These are phyloP conservation scores for Bacidia gigantensis DNA, from an alignment of 495 filamentous ascomycete genomes.

Conservation along the genomic window DNA sequence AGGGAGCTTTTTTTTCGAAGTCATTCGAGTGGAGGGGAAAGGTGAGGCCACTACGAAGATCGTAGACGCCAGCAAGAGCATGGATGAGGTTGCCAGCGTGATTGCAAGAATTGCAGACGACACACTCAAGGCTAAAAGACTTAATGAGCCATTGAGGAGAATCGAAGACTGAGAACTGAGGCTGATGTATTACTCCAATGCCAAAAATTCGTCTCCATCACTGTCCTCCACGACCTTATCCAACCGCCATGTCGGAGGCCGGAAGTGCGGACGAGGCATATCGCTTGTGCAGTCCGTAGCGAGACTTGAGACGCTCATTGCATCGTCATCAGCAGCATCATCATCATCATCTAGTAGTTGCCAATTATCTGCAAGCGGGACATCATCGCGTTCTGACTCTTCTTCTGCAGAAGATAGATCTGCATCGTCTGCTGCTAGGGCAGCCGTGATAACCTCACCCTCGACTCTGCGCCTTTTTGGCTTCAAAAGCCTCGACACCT, in stretches of 20 bases:
- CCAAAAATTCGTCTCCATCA: conserved; percentile 40
- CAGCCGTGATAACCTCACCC: conserved; percentile 17
- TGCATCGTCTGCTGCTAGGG: conserved; percentile 2
- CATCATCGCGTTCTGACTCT: conserved; percentile 13
- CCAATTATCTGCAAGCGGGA: conserved; percentile 16
- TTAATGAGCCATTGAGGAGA: conserved; percentile 27
- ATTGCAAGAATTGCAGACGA: conserved; percentile 44
- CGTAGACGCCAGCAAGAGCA: conserved; percentile 39
- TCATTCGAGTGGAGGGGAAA: conserved; percentile 29
- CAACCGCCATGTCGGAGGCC: conserved; percentile 17
- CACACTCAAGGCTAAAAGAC: conserved; percentile 26
- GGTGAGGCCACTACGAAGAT: conserved; percentile 25
- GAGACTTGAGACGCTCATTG: conserved; percentile 13
- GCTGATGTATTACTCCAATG: conserved; percentile 29
- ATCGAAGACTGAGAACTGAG: conserved; percentile 29
- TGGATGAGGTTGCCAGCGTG: conserved; percentile 44
- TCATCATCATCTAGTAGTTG: conserved; percentile 21
- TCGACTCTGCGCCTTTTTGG: conserved; percentile 22
- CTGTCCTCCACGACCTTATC: conserved; percentile 48
- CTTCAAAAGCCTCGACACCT: conserved; percentile 50
- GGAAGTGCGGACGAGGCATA: conserved; percentile 11
- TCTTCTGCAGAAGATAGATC: conserved; percentile 3
- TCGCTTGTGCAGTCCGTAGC: conserved; percentile 26
- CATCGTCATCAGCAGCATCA: conserved; percentile 17
- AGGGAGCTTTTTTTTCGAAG: conserved; percentile 50